phyloP scores from a whole-genome alignment of 495 filamentous ascomycete genomes.

The Aspergillus sclerotiicarbonarius region DNA sequence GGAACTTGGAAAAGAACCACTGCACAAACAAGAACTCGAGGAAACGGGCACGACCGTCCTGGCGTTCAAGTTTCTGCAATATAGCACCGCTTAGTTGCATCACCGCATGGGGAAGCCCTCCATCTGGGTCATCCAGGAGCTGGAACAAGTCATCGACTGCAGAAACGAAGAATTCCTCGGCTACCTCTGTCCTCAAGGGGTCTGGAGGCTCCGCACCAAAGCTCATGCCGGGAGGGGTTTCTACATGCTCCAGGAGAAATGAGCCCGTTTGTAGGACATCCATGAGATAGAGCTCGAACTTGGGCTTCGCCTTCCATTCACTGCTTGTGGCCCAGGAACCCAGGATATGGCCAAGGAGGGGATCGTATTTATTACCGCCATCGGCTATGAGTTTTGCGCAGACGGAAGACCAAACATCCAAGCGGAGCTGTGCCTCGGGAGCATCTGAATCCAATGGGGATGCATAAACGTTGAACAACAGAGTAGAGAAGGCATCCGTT shows the following conservation, averaged over 20 bases:
- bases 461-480: conserved; percentile 87
- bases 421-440: conserved; percentile 74
- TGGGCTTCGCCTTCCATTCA: conserved; percentile 83
- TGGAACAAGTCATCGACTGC: conserved; percentile 82
- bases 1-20: conserved; percentile 88
- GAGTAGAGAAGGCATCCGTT: conserved; percentile 79
- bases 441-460: conserved; percentile 64
- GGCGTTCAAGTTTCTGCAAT: conserved; percentile 68
- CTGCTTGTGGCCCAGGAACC: conserved; percentile 83
- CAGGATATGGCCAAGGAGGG: conserved; percentile 51
- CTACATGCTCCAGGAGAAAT: conserved; percentile 84
- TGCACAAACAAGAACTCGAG: conserved; percentile 78
- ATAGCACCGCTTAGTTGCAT: conserved; percentile 81
- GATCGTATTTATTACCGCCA: conserved; percentile 42
- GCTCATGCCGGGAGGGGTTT: conserved; percentile 38
- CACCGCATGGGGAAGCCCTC: conserved; percentile 81
- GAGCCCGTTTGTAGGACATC: conserved; percentile 87
- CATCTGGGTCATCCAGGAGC: conserved; percentile 72
- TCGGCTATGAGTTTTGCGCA: conserved; percentile 69
- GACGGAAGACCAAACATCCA: conserved; percentile 81
- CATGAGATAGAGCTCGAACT: conserved; percentile 92
- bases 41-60: conserved; percentile 66
- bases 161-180: conserved; percentile 85
- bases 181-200: conserved; percentile 71
- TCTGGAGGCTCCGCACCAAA: conserved; percentile 52